A percentile compares a stretch with the other conserved stretches of the same genome.
Evolutionary conservation across 2,329 filamentous ascomycete species (phyloP).

Genomic region (Pseudogymnoascus sp.): DNA sequence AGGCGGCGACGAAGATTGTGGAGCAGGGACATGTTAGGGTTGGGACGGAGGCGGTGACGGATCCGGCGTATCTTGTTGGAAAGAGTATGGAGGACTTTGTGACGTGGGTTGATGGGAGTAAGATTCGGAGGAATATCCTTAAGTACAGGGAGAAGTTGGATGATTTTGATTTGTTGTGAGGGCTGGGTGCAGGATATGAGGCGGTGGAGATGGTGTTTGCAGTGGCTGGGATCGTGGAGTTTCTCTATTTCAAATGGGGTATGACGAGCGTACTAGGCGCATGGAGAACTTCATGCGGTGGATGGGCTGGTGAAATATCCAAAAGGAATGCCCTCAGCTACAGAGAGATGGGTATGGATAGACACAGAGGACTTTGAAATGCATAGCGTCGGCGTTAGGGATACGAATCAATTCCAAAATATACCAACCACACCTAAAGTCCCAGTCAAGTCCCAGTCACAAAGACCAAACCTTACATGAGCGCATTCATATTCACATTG

Average conservation of each 20-base stretch:
- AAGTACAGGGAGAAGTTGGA: constrained; percentile 92
- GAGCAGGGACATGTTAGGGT: constrained; percentile 92
- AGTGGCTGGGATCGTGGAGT: neutral
- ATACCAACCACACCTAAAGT: neutral
- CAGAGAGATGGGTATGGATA: neutral
- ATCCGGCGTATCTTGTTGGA: constrained; percentile 83
- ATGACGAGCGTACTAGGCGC: neutral
- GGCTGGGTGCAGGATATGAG: neutral
- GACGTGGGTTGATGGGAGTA: constrained; percentile 91
- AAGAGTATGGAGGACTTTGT: constrained; percentile 92
- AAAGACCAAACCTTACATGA: neutral
- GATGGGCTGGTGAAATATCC: neutral
- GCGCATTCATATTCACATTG: neutral
- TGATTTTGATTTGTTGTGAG: constrained; percentile 82
- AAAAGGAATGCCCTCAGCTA: neutral
- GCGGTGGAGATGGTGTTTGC: neutral
- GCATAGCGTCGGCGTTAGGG: constrained; percentile 6
- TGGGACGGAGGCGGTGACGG: constrained; percentile 81
- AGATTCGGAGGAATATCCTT: constrained; percentile 95
- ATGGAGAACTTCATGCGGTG: neutral
- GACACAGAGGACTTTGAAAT: neutral
- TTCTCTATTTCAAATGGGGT: neutral
- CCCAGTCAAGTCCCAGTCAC: too few relatives aligned
- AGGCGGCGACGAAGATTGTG: constrained; percentile 76
- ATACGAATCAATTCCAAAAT: neutral